These are phyloP conservation scores for Pythium volutum DNA, from an alignment of 352 stramenopile genomes.

Conservation along the genomic window DNA sequence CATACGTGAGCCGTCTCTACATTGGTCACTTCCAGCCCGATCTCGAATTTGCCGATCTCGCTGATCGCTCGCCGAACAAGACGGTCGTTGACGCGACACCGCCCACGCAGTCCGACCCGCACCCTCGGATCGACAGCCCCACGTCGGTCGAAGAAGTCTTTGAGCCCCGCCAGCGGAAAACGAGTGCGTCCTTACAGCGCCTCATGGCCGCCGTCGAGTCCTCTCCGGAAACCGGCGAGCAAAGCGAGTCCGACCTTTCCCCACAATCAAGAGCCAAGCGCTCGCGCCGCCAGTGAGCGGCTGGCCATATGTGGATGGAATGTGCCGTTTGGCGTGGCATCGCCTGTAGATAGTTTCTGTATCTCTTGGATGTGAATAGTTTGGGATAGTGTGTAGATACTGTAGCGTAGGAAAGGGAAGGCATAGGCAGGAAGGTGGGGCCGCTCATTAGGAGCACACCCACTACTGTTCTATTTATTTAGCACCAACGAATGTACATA, in stretches of 20 bases:
- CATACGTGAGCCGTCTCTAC: conserved; percentile 16
- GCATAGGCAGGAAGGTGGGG: too few species aligned
- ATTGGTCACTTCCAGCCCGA: conserved; percentile 12
- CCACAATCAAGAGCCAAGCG: conserved; percentile 16
- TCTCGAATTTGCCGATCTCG: conserved; percentile 3
- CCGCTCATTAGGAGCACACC: too few species aligned
- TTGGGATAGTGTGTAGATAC: conserved; percentile 5
- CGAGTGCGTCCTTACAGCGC: conserved; percentile 17
- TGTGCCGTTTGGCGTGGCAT: not conserved
- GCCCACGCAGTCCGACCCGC: not conserved
- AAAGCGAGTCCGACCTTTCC: not conserved
- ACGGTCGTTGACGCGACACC: not conserved
- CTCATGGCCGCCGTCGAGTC: conserved; percentile 15
- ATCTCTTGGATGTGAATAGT: not conserved
- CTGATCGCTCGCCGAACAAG: not conserved
- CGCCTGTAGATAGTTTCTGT: conserved; percentile 1
- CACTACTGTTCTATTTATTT: too few species aligned
- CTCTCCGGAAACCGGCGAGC: not conserved
- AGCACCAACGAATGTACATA: too few species aligned
- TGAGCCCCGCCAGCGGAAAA: conserved; percentile 16
- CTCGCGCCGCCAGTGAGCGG: conserved; percentile 7
- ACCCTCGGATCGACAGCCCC: conserved; percentile 21
- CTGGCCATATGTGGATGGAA: not conserved
- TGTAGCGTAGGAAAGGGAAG: conserved; percentile 10
- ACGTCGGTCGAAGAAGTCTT: conserved; percentile 26